Conservation (phyloP, 495 filamentous ascomycete genomes). For the Xylaria intraflava region DNA sequence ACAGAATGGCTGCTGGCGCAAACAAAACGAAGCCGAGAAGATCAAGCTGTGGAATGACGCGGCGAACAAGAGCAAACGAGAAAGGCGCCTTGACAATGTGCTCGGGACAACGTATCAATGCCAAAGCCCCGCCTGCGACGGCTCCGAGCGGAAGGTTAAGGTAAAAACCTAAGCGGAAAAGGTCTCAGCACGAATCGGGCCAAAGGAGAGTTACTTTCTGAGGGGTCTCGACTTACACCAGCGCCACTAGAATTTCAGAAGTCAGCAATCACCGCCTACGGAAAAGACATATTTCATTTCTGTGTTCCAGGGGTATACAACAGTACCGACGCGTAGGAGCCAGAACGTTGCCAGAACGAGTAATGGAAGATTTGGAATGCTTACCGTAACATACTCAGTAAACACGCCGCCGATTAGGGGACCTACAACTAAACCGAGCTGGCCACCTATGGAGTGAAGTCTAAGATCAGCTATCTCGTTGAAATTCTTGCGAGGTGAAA, state of each 20-base stretch:
- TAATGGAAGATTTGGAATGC: background rate
- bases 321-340: background rate
- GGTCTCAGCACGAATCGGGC: background rate
- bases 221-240: slow-evolving; percentile 32
- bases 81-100: slow-evolving; percentile 18
- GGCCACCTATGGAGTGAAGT: slow-evolving; percentile 17
- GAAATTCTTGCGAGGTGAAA: background rate
- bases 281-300: background rate
- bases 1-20: slow-evolving; percentile 38
- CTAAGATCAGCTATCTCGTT: background rate
- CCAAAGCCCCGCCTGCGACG: slow-evolving; percentile 32
- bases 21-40: slow-evolving; percentile 45
- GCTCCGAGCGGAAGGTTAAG: slow-evolving; percentile 60
- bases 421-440: slow-evolving; percentile 33
- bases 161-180: slow-evolving; percentile 40
- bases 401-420: slow-evolving; percentile 59
- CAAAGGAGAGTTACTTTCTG: background rate
- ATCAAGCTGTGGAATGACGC: slow-evolving; percentile 37
- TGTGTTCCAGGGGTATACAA: too few relatives aligned
- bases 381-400: slow-evolving; percentile 45
- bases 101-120: slow-evolving; percentile 44
- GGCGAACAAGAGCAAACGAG: slow-evolving; percentile 13
- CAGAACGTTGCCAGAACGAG: background rate
- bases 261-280: background rate
- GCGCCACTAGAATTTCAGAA: slow-evolving; percentile 18